Conservation (phyloP, 345 rosid genomes). For the Limnanthes douglasii region DNA sequence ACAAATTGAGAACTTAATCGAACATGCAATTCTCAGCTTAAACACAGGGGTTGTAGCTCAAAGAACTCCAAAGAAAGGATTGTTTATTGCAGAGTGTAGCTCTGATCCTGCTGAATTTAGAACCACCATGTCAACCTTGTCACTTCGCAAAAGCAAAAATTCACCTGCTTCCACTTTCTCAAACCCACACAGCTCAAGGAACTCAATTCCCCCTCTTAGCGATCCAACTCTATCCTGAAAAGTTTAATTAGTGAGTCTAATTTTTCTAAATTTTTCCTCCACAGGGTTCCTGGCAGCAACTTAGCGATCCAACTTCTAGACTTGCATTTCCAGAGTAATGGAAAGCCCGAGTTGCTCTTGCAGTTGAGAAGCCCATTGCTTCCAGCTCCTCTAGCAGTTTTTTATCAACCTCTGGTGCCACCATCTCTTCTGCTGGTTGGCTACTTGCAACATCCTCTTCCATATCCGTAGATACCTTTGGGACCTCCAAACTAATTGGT, state of each 20-base stretch:
- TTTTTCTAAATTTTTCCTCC: constrained; percentile 92
- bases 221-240: constrained; percentile 97
- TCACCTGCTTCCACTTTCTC: constrained; percentile 67
- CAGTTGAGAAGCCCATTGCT: constrained; percentile 71
- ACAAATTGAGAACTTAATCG: too few relatives aligned
- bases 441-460: constrained; percentile 34
- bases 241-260: constrained; percentile 74
- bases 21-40: too few relatives aligned
- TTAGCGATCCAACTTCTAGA: constrained; percentile 83
- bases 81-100: constrained; percentile 88
- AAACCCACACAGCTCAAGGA: constrained; percentile 81
- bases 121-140: constrained; percentile 57
- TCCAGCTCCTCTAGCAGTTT: constrained; percentile 72
- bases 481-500: constrained; percentile 81
- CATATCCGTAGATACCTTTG: constrained; percentile 43
- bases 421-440: constrained; percentile 71
- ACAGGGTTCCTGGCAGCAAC: constrained; percentile 75
- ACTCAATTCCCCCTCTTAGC: constrained; percentile 58
- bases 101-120: constrained; percentile 86
- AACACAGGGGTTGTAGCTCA: too few relatives aligned
- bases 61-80: constrained; percentile 91
- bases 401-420: constrained; percentile 76
- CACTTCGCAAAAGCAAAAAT: constrained; percentile 57
- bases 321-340: constrained; percentile 84
- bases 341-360: constrained; percentile 86